phyloP scores from a whole-genome alignment of 2,329 filamentous ascomycete genomes.

The Ceratocystis albifundus region DNA sequence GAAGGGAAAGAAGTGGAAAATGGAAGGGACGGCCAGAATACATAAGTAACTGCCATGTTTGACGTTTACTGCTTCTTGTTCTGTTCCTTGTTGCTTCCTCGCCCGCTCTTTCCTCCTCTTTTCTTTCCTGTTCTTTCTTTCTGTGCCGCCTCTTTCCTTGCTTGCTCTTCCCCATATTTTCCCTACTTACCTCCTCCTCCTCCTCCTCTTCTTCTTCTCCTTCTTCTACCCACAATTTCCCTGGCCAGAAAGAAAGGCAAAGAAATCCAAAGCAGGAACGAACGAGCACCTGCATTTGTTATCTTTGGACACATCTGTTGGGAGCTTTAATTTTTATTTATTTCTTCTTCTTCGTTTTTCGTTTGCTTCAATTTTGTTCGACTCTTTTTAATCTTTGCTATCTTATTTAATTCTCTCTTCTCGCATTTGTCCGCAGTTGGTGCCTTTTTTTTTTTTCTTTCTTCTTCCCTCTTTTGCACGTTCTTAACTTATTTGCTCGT shows the following conservation, averaged over 20 bases:
- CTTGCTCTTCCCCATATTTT: background rate
- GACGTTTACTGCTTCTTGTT: background rate
- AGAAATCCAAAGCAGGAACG: background rate
- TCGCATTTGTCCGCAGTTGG: background rate
- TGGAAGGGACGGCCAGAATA: background rate
- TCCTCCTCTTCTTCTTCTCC: too few species aligned
- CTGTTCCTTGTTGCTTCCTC: background rate
- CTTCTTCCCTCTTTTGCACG: background rate
- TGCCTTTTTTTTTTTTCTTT: background rate
- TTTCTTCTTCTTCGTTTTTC: background rate
- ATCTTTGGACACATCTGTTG: background rate
- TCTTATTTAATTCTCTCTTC: background rate
- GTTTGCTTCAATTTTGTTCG: background rate
- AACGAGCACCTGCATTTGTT: background rate
- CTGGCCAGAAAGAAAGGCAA: too few species aligned
- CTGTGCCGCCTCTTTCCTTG: background rate
- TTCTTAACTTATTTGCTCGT: background rate
- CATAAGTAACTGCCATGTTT: conserved; percentile 8
- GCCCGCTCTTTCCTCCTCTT: background rate
- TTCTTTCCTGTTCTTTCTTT: background rate
- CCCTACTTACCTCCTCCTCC: too few species aligned
- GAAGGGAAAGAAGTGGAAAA: background rate
- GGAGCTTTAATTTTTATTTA: background rate
- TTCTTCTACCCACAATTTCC: too few species aligned
- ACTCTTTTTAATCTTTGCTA: background rate